Evolutionary conservation across 148 eudicot genomes (phyloP).

Genomic region (Rhododendron ferrugineum): DNA sequence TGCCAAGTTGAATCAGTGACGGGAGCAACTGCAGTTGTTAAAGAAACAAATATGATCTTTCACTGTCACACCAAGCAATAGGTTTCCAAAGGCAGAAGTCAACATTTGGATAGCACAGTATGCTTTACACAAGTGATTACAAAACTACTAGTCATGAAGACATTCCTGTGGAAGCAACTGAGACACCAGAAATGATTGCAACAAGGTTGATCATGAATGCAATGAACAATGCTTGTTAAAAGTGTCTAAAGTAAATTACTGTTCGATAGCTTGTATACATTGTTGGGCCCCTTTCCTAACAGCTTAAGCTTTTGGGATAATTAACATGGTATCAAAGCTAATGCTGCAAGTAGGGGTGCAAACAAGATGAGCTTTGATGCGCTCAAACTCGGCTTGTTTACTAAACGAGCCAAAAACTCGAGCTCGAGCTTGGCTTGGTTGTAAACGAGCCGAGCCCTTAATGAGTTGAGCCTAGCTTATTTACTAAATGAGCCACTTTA

Average conservation of each 20-base stretch:
- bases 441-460: no score
- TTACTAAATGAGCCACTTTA: no score
- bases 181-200: background rate
- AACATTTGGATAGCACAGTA: background rate
- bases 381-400: no score
- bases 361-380: no score
- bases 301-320: background rate
- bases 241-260: background rate
- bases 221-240: background rate
- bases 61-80: background rate
- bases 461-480: no score
- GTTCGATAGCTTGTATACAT: background rate
- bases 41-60: background rate
- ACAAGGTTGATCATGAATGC: background rate
- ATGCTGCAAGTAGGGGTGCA: no score
- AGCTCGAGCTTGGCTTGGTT: no score
- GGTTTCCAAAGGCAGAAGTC: background rate
- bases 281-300: background rate
- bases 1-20: slow-evolving; percentile 58
- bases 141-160: background rate
- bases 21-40: slow-evolving; percentile 53
- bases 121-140: background rate
- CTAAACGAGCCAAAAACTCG: no score
- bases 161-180: background rate
- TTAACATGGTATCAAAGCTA: no score